A percentile compares a stretch with the other conserved stretches of the same genome.
Evolutionary conservation across 163 green algal genomes (phyloP).

Genomic region (Volvox carteri): DNA sequence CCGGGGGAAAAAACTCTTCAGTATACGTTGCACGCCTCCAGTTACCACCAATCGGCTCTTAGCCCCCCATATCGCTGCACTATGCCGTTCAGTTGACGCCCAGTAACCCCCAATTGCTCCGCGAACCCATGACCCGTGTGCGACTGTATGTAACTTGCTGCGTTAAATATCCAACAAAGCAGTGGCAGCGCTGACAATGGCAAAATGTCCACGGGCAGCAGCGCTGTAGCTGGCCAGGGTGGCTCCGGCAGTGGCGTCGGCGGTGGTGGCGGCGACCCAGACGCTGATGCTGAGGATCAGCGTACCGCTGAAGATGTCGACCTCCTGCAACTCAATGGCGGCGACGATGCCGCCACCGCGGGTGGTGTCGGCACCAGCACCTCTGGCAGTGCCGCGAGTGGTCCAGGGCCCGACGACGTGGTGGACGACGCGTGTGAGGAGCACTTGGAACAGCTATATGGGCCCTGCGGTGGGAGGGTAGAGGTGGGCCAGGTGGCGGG

Average conservation of each 20-base stretch:
- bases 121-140: too few species aligned
- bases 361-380: neutral
- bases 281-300: neutral
- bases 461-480: neutral
- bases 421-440: slow-evolving; percentile 26
- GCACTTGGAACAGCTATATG: slow-evolving; percentile 51
- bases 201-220: too few species aligned
- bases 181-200: neutral
- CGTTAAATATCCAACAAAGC: too few species aligned
- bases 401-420: neutral
- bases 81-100: too few species aligned
- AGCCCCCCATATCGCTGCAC: too few species aligned
- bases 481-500: slow-evolving; percentile 28
- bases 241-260: neutral
- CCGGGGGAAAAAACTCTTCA: too few species aligned
- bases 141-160: too few species aligned
- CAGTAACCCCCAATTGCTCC: too few species aligned
- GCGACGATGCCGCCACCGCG: neutral
- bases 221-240: too few species aligned
- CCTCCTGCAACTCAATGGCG: neutral
- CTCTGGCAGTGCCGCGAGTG: too few species aligned
- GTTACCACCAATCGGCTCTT: too few species aligned
- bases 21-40: too few species aligned
- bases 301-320: neutral
- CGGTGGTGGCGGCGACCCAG: neutral